Conservation (phyloP, 352 stramenopile species). For the Globisporangium alternatum region DNA sequence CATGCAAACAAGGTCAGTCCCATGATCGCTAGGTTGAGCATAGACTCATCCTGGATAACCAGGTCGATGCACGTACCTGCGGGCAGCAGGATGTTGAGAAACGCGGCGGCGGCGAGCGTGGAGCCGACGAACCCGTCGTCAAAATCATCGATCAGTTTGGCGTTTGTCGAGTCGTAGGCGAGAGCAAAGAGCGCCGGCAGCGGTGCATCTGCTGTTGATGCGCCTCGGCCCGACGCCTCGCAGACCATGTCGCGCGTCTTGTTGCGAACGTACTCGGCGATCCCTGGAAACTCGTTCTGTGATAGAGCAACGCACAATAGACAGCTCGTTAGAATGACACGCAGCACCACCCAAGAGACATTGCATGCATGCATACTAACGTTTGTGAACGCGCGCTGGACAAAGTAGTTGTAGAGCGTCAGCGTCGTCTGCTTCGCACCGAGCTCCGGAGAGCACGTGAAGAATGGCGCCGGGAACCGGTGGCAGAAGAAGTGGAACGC, state of each 20-base stretch:
- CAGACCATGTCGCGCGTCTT: conserved; percentile 73
- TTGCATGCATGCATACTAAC: conserved; percentile 28
- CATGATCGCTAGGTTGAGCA: background rate
- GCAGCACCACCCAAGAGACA: background rate
- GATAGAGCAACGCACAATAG: background rate
- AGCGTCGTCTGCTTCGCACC: conserved; percentile 24
- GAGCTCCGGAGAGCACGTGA: conserved; percentile 35
- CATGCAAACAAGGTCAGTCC: background rate
- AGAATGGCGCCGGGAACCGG: conserved; percentile 56
- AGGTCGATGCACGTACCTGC: conserved; percentile 31
- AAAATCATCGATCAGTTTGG: conserved; percentile 29
- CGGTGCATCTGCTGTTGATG: background rate
- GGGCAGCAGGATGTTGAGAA: conserved; percentile 77
- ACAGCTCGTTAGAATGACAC: background rate
- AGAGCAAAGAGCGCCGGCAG: conserved; percentile 26
- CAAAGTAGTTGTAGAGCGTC: conserved; percentile 76
- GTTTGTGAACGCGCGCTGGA: conserved; percentile 62
- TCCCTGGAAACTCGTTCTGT: conserved; percentile 72
- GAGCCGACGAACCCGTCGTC: conserved; percentile 56
- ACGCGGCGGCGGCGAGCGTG: conserved; percentile 51
- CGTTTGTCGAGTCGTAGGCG: conserved; percentile 47
- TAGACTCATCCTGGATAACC: background rate
- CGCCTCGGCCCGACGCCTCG: conserved; percentile 14
- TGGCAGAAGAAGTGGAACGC: conserved; percentile 79
- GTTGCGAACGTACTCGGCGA: conserved; percentile 73